A percentile compares a stretch with the other conserved stretches of the same genome.
Evolutionary conservation across 345 rosid species (phyloP).

Genomic region (Brassica incana): DNA sequence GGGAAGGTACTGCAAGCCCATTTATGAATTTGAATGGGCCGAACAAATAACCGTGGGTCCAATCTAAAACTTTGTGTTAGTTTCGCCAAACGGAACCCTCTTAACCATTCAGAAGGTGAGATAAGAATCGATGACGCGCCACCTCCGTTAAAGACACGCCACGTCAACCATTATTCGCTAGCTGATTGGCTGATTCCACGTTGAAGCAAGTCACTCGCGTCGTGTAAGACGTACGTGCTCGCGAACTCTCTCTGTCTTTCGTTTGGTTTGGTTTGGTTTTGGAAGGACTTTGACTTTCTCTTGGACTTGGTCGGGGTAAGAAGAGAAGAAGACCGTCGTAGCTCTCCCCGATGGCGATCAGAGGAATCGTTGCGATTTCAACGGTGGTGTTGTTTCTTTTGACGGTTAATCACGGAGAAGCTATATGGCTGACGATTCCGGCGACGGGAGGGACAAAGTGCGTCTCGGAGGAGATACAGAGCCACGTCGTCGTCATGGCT

Average conservation of each 20-base stretch:
- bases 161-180: conserved; percentile 8
- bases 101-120: neutral
- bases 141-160: conserved; percentile 11
- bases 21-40: neutral
- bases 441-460: conserved; percentile 80
- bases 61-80: neutral
- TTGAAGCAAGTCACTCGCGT: conserved; percentile 34
- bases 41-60: neutral
- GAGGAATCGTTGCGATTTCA: conserved; percentile 3
- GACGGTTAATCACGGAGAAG: conserved; percentile 45
- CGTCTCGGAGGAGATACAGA: conserved; percentile 87
- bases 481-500: conserved; percentile 75
- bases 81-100: neutral
- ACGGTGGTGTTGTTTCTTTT: conserved; percentile 28
- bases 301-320: conserved; percentile 5
- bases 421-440: conserved; percentile 79
- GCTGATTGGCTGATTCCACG: conserved; percentile 27
- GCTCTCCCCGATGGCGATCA: conserved; percentile 33
- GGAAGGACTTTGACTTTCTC: conserved; percentile 21
- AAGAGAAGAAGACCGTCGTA: conserved; percentile 27
- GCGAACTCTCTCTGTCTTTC: conserved; percentile 16
- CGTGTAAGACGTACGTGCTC: neutral
- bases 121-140: conserved; percentile 17
- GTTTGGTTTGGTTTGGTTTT: neutral
- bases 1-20: neutral